These are phyloP conservation scores for Ogataea siamensis DNA, from an alignment of 805 yeast species.

Conservation along the genomic window DNA sequence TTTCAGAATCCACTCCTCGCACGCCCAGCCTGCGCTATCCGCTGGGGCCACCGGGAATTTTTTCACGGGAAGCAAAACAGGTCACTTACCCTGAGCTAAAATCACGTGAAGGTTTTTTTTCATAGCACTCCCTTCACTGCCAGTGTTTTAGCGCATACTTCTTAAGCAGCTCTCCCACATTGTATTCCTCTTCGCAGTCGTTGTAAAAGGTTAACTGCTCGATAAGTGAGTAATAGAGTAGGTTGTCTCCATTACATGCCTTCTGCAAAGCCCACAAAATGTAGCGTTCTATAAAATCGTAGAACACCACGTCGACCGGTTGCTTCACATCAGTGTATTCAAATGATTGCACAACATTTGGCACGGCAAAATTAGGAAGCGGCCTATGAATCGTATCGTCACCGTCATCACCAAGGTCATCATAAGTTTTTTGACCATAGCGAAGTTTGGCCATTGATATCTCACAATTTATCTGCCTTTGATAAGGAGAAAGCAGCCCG, in stretches of 20 bases:
- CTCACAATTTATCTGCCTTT: conserved; percentile 21
- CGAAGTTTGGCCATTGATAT: conserved; percentile 24
- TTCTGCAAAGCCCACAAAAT: conserved; percentile 26
- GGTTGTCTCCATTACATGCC: conserved; percentile 19
- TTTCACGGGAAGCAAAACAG: conserved; percentile 5
- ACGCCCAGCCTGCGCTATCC: conserved; percentile 4
- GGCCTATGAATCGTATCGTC: conserved; percentile 77
- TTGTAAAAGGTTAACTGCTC: conserved; percentile 23
- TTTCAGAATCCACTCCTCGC: conserved; percentile 14
- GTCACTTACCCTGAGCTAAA: conserved; percentile 3
- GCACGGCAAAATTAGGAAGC: conserved; percentile 57
- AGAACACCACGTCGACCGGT: conserved; percentile 68
- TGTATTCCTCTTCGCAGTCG: conserved; percentile 38
- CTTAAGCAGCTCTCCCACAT: conserved; percentile 45
- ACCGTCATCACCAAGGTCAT: conserved; percentile 83
- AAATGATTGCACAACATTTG: conserved; percentile 71
- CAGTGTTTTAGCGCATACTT: conserved; percentile 38
- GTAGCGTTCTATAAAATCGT: conserved; percentile 60
- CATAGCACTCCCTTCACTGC: conserved; percentile 15
- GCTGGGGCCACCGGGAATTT: conserved; percentile 2
- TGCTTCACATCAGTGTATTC: conserved; percentile 29
- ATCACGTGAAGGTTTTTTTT: conserved; percentile 4
- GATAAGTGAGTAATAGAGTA: conserved; percentile 17
- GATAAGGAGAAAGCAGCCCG: conserved; percentile 25
- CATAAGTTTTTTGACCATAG: conserved; percentile 78